Evolutionary conservation across 345 rosid genomes (phyloP).

Genomic region (Hevea brasiliensis): DNA sequence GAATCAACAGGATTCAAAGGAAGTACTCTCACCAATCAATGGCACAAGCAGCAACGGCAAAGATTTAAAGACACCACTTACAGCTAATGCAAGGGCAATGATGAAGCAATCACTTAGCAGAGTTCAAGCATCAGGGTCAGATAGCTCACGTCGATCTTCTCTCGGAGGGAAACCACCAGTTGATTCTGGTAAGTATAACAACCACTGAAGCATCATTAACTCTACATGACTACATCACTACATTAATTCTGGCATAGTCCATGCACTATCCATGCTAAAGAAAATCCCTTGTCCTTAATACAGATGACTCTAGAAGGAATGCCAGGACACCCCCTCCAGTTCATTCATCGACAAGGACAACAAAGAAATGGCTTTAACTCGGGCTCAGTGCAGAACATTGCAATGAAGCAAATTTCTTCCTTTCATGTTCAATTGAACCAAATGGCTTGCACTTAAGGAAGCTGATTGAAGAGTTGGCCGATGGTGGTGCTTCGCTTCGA

Average conservation of each 20-base stretch:
- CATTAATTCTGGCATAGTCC: no score
- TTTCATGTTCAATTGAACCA: background rate
- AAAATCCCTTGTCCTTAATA: constrained; percentile 25
- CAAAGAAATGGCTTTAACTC: constrained; percentile 12
- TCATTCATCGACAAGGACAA: constrained; percentile 3
- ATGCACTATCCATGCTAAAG: background rate
- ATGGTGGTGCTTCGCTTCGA: background rate
- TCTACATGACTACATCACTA: no score
- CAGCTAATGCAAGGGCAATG: constrained; percentile 47
- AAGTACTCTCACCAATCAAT: constrained; percentile 41
- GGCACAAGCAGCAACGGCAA: constrained; percentile 21
- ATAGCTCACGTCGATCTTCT: constrained; percentile 70
- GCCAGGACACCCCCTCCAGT: constrained; percentile 80
- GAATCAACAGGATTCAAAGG: constrained; percentile 40
- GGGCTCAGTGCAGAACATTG: background rate
- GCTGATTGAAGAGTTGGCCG: background rate
- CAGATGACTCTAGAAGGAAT: constrained; percentile 47
- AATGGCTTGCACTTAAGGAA: background rate
- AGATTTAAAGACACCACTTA: constrained; percentile 46
- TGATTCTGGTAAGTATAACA: constrained; percentile 45
- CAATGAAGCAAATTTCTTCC: constrained; percentile 34
- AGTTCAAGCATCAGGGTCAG: constrained; percentile 38
- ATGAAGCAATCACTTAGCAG: constrained; percentile 85
- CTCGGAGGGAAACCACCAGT: constrained; percentile 66
- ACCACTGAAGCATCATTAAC: background rate